Conservation (phyloP, 352 stramenopile genomes). For the Achlya hypogyna region DNA sequence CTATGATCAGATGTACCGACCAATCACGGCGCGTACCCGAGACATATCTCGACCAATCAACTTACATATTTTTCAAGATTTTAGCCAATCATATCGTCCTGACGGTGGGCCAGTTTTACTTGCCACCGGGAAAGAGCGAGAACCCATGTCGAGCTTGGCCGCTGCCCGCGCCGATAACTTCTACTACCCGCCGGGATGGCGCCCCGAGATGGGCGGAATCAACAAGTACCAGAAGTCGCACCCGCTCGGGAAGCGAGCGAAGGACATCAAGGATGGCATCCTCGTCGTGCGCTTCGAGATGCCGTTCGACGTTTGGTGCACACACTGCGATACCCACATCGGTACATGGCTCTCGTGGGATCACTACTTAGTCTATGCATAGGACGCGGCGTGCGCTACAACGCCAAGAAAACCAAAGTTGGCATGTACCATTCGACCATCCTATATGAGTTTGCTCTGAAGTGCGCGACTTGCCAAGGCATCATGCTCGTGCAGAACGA, state of each 20-base stretch:
- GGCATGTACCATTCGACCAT: constrained; percentile 88
- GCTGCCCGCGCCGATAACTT: constrained; percentile 97
- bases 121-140: not conserved
- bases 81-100: not conserved
- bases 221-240: constrained; percentile 75
- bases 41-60: too few species aligned
- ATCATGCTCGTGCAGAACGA: constrained; percentile 94
- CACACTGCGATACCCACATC: constrained; percentile 56
- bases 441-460: constrained; percentile 93
- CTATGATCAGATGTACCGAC: too few species aligned
- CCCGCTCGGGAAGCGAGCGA: constrained; percentile 60
- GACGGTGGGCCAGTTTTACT: not conserved
- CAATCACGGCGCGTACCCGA: too few species aligned
- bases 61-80: too few species aligned
- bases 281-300: constrained; percentile 97
- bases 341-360: constrained; percentile 14
- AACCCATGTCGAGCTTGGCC: constrained; percentile 91
- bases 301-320: constrained; percentile 93
- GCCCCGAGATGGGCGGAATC: constrained; percentile 76
- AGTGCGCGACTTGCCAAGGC: constrained; percentile 82
- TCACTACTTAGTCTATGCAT: not conserved
- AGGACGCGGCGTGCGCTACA: constrained; percentile 89
- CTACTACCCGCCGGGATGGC: constrained; percentile 93
- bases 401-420: constrained; percentile 90
- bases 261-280: constrained; percentile 87